Evolutionary conservation across 1,284 basidiomycete genomes (phyloP), one percentile per base, ranked within the genome.

Genomic region (Ceratorhiza oryzae-sativae): DNA sequence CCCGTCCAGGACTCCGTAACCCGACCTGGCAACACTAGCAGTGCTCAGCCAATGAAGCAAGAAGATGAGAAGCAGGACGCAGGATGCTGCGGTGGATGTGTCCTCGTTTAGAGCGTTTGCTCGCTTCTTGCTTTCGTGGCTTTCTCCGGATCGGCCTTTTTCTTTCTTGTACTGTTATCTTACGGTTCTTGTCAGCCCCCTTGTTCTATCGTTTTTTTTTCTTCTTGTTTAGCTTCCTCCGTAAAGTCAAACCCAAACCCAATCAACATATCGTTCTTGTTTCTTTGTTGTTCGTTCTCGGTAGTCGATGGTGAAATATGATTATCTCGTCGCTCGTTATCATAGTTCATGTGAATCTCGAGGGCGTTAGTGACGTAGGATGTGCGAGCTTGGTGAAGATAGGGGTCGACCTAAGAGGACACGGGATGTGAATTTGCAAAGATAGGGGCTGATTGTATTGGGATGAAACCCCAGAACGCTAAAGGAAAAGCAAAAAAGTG

Each of bases 21-120:
- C 41, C 65, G 53, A 20, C 49, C 55, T 39, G 68, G 67, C 20
- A 49, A 49, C 18, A 25, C 68, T 23, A 55, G 25, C 20, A 51
- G 49, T 39, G 34, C 32, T 32, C 51, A 61, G 41, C 58, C 42
- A 25, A 73, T 68, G 72, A 53, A 86, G 56, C 83, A 79, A 59
- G 76, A 77, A 25, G 77, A 78, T 46, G 75, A 80, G 36, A 77
- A 78, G 34, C 80, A 86, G 48, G 80, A 83, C 65, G 81, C 83
- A 56, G 89, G 90, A 30, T 93, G 92, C 84, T 93, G 92, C 78
- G 83, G 83, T 30, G 86, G 88, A 71, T 93, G 91, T 77, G 87
- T 93, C 67, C 84, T 93, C 55, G 82, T 87, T 74, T 88, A 81
- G 81, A 34, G 9, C 9, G n/a, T n/a, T n/a, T n/a, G 15, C 4